phyloP scores from a whole-genome alignment of 805 yeast species.

The Candida sithepensis region DNA sequence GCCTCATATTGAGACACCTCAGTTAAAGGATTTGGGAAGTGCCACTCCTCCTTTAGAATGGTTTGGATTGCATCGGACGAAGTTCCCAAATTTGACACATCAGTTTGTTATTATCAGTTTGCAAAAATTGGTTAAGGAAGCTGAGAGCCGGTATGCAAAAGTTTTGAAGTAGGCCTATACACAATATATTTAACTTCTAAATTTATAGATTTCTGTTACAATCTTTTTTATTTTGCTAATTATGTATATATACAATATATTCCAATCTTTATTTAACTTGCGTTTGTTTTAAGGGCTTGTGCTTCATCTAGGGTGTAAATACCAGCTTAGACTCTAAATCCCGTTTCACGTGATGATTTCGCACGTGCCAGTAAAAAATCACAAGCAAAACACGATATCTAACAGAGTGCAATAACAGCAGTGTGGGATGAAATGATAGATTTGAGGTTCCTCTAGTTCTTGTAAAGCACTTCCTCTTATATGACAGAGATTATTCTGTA shows the following conservation, averaged over 20 bases:
- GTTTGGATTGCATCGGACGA: constrained; percentile 90
- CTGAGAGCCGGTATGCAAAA: constrained; percentile 51
- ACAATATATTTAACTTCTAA: neutral
- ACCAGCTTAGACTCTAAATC: no score
- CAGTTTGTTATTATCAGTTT: constrained; percentile 70
- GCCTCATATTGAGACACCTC: constrained; percentile 87
- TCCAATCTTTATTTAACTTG: no score
- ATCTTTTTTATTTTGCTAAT: neutral
- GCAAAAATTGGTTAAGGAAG: constrained; percentile 69
- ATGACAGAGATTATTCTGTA: no score
- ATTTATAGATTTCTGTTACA: neutral
- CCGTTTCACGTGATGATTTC: no score
- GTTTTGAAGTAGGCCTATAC: constrained; percentile 40
- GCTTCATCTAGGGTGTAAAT: no score
- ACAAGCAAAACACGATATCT: no score
- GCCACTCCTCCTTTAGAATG: constrained; percentile 98
- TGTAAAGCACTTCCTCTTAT: no score
- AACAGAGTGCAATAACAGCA: no score
- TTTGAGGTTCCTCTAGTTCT: no score
- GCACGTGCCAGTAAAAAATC: no score
- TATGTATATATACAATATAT: neutral
- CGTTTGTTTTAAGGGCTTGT: no score
- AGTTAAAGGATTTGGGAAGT: constrained; percentile 84
- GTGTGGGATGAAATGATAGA: no score
- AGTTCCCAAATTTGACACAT: constrained; percentile 84